Conservation (phyloP, 2,329 filamentous ascomycete species). For the Macroventuria anomochaeta region DNA sequence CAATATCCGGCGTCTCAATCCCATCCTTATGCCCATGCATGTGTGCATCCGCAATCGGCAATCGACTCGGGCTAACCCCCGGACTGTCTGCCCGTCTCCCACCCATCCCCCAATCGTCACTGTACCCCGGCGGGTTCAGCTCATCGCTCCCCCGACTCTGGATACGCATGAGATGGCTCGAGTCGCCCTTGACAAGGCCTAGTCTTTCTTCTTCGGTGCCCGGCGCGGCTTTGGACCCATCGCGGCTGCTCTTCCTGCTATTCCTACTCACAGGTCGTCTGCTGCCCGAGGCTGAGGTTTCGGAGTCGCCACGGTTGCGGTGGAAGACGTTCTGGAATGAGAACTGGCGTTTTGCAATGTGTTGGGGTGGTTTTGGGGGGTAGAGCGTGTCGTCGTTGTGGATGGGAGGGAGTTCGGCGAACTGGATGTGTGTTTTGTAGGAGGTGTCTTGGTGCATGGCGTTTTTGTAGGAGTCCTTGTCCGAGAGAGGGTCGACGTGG, state of each 20-base stretch:
- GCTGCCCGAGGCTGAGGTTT: constrained; percentile 27
- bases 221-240: constrained; percentile 49
- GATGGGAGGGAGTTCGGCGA: constrained; percentile 45
- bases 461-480: constrained; percentile 56
- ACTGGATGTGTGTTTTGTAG: constrained; percentile 56
- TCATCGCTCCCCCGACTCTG: constrained; percentile 31
- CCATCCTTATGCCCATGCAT: background rate
- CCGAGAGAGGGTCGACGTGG: constrained; percentile 27
- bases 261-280: constrained; percentile 36
- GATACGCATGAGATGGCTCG: constrained; percentile 41
- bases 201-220: constrained; percentile 80
- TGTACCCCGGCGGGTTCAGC: constrained; percentile 24
- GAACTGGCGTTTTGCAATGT: constrained; percentile 74
- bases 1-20: background rate
- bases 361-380: constrained; percentile 66
- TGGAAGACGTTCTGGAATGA: constrained; percentile 88
- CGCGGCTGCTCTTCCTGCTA: constrained; percentile 44
- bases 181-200: constrained; percentile 81
- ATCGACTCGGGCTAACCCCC: background rate
- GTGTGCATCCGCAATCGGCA: constrained; percentile 9
- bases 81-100: background rate
- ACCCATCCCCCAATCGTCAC: constrained; percentile 11
- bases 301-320: constrained; percentile 50
- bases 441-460: constrained; percentile 56
- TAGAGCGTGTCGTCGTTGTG: constrained; percentile 51